These are phyloP conservation scores for Endocalyx cinctus DNA, from an alignment of 2,329 filamentous ascomycete species.

Conservation along the genomic window DNA sequence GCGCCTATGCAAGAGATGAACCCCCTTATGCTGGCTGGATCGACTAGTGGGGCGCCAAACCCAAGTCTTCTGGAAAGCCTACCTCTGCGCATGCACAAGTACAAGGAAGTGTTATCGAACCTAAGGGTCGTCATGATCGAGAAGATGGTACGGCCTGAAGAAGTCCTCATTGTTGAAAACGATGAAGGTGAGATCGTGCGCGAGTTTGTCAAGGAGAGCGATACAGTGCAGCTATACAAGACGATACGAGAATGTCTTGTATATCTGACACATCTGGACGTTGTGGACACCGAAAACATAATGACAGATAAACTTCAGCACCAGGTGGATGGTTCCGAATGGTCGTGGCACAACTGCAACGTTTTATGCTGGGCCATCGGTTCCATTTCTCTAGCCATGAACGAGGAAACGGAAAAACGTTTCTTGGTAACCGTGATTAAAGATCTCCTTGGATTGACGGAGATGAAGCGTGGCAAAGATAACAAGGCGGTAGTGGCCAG, in stretches of 20 bases:
- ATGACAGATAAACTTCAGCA: conserved; percentile 98
- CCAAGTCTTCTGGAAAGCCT: conserved; percentile 82
- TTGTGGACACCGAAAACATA: conserved; percentile 95
- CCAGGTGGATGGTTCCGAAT: conserved; percentile 92
- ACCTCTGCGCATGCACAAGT: conserved; percentile 95
- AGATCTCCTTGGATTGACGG: conserved; percentile 89
- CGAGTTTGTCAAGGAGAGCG: conserved; percentile 98
- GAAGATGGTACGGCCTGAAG: conserved; percentile 98
- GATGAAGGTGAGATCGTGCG: conserved; percentile 98
- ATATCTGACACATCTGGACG: conserved; percentile 94
- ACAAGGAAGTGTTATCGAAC: conserved; percentile 88
- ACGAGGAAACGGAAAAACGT: conserved; percentile 97
- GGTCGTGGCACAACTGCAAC: conserved; percentile 99
- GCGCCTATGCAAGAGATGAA: conserved; percentile 91
- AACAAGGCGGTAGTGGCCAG: conserved; percentile 99
- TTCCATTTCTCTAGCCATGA: conserved; percentile 98
- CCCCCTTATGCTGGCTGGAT: conserved; percentile 73
- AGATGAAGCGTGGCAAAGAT: conserved; percentile 99
- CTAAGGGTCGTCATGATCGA: conserved; percentile 98
- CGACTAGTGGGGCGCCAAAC: conserved; percentile 79
- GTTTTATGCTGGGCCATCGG: conserved; percentile 99
- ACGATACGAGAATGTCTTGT: conserved; percentile 96
- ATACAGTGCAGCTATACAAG: conserved; percentile 99
- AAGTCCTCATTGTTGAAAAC: conserved; percentile 98
- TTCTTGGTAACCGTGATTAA: conserved; percentile 99